Base-by-base conservation (phyloP, 2,329 filamentous ascomycete species). In the Phialophora macrospora region DNA sequence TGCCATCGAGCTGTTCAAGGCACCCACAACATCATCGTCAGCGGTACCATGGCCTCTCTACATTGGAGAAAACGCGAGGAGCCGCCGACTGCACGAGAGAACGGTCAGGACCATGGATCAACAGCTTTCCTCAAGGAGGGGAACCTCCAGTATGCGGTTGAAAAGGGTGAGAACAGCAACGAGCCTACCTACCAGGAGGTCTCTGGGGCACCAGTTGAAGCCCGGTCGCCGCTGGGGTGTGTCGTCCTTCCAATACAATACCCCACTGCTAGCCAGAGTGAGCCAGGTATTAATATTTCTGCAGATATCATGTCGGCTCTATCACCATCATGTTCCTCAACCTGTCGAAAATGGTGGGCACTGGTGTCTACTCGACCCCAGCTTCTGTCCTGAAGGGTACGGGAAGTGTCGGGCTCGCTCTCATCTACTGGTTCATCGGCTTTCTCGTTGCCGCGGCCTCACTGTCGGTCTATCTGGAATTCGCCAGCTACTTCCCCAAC, bases 401-500 rank as follows among this genome's bases (percentile, higher is more conserved):
- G 0, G 88, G 88, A 0, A 89, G 87, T 0, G 80, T 90, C 8
- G 88, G 88, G 0, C 75, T 90, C 1, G 80, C 82, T 38, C 76
- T 90, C 63, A 80, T 90, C 14, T 90, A 86, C 76, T 90, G 88
- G 88, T 75, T 84, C 1, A 80, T 90, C 12, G 88, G 88, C 2
- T 85, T 85, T 63, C 56, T 89, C 41, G 85, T 88, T 59, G 83
- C 87, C 0, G 73, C 81, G 0, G 80, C 84, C 2, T 83, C 83
- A 1, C 80, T 89, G 2, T 77, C 81, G 0, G 82, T 88, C 0
- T 90, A 90, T 63, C 82, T 90, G 8, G 88, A 90, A 71, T 84
- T 85, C 14, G 83, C 87, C 0, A 81, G 85, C 0, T 90, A 87
- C 67, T 90, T 90, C 65, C 87, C 88, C 0, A 89, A 84, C 72